These are phyloP conservation scores for Acanthamoeba lenticulata DNA, from an alignment of 208 protist species.

Conservation along the genomic window DNA sequence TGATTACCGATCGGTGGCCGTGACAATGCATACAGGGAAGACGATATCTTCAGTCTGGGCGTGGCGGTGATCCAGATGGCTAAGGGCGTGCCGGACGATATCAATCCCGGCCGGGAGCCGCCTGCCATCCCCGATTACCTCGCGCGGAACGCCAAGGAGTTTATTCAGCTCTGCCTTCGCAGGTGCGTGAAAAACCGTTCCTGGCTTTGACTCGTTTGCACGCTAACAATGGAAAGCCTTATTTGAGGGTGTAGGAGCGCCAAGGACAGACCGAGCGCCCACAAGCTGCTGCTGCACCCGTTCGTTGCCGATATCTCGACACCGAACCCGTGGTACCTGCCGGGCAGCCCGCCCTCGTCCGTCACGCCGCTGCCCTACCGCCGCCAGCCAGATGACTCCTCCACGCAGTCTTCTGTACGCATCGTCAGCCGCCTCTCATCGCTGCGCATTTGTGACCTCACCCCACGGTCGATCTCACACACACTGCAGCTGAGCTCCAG, in stretches of 20 bases:
- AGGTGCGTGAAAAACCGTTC: too few relatives aligned
- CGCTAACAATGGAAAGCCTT: too few relatives aligned
- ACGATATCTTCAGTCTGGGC: slow-evolving; percentile 41
- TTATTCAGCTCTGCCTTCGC: neutral
- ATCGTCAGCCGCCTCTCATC: neutral
- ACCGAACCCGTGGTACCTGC: slow-evolving; percentile 57
- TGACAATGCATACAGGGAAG: slow-evolving; percentile 4
- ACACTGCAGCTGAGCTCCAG: neutral
- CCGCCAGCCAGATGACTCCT: neutral
- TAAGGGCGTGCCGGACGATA: neutral
- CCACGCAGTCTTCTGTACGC: slow-evolving; percentile 26
- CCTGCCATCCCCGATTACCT: slow-evolving; percentile 9
- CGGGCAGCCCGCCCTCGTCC: slow-evolving; percentile 48
- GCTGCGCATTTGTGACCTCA: neutral
- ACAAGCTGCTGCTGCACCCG: slow-evolving; percentile 50
- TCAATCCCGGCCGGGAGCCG: neutral
- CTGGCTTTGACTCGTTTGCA: too few relatives aligned
- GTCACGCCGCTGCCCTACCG: neutral
- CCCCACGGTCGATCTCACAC: neutral
- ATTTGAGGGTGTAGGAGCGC: neutral
- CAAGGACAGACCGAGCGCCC: slow-evolving; percentile 9
- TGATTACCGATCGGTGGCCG: neutral
- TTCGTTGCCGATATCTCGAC: slow-evolving; percentile 48
- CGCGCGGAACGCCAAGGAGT: slow-evolving; percentile 31
- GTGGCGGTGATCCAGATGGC: slow-evolving; percentile 54